Evolutionary conservation across 2,329 filamentous ascomycete genomes (phyloP).

Genomic region (Trichophyton benhamiae): DNA sequence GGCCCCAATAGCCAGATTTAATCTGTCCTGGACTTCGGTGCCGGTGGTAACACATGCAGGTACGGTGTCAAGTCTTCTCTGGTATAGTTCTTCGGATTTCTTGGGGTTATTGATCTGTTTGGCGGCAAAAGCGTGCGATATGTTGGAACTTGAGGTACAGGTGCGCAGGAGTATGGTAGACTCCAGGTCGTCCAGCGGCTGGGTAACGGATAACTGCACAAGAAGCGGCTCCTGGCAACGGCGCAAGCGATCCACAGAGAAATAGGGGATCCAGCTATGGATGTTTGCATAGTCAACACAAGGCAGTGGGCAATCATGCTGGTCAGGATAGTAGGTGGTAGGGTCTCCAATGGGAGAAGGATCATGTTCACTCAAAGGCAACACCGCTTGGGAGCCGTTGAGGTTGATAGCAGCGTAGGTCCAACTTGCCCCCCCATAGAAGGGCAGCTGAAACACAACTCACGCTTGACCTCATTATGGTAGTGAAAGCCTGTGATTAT

Average conservation of each 20-base stretch:
- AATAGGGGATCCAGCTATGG: constrained; percentile 4
- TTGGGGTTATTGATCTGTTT: background rate
- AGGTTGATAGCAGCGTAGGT: background rate
- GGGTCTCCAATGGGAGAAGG: background rate
- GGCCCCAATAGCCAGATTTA: background rate
- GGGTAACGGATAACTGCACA: constrained; percentile 3
- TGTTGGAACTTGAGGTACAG: background rate
- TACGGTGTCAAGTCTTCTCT: background rate
- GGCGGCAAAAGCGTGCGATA: background rate
- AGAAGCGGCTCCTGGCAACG: constrained; percentile 5
- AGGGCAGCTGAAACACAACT: background rate
- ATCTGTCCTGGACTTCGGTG: background rate
- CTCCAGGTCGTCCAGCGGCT: background rate
- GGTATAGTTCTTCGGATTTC: background rate
- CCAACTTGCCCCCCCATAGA: background rate
- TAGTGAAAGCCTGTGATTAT: background rate
- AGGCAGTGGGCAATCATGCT: background rate
- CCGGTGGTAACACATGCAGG: background rate
- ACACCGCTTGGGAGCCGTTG: background rate
- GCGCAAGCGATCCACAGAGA: constrained; percentile 3
- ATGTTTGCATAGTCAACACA: background rate
- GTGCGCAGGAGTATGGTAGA: constrained; percentile 1
- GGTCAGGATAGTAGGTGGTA: background rate
- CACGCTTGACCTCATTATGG: background rate
- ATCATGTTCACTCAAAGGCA: background rate